These are phyloP conservation scores for Blastocystis sp. DNA, from an alignment of 352 stramenopile species.

Conservation along the genomic window DNA sequence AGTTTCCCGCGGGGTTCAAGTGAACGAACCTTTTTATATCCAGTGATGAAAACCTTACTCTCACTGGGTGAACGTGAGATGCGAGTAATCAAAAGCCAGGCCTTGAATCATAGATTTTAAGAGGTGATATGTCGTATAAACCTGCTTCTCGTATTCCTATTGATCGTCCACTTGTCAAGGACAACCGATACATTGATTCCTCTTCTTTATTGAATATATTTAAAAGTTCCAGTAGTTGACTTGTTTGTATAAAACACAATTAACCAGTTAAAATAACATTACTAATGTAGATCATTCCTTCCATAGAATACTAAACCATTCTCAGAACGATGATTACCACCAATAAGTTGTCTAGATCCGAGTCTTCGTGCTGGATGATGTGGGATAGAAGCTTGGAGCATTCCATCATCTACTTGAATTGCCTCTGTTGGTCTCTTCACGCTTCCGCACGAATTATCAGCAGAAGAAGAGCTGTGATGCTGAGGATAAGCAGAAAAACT, in stretches of 20 bases:
- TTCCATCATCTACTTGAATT: no score
- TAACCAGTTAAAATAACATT: neutral
- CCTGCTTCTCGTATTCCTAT: constrained; percentile 27
- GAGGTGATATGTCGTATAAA: constrained; percentile 34
- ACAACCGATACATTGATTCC: constrained; percentile 37
- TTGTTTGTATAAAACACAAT: neutral
- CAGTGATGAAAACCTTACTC: constrained; percentile 23
- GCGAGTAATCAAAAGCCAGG: neutral
- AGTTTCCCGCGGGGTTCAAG: constrained; percentile 29
- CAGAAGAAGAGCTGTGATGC: no score
- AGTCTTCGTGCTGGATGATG: no score
- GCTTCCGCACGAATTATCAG: no score
- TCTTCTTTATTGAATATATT: neutral
- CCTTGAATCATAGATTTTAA: neutral
- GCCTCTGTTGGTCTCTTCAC: no score
- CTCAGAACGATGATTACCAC: no score
- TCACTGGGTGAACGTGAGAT: constrained; percentile 22
- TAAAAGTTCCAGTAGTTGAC: neutral
- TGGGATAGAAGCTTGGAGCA: no score
- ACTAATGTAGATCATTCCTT: no score
- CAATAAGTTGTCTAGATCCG: no score
- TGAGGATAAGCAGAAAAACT: no score
- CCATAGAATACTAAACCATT: no score
- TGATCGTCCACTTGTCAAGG: neutral
- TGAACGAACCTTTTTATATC: constrained; percentile 2